Base-by-base conservation (phyloP, 306 rosid species). In the Trichosanthes cucumerina region DNA sequence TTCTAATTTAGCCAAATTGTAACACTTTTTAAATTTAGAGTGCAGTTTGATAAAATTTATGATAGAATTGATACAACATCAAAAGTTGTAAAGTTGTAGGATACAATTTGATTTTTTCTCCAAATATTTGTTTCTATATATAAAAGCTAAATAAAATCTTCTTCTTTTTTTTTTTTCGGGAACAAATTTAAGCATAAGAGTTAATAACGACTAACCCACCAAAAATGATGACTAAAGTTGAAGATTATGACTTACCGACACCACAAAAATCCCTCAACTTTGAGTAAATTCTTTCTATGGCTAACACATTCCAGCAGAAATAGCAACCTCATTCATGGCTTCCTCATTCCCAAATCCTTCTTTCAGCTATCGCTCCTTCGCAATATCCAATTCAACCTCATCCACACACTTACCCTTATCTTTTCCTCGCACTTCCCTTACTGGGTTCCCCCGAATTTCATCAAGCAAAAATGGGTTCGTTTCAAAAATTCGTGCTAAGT, bases 401-500 rank as follows among this genome's bases (percentile, higher is more conserved):
- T 33, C 87, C 85, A 79, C 91, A 83, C 89, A 44, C 78, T 84
- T 74, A 54, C 63, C 88, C 86, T 81, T 78, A 71, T 84, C 89
- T 47, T 86, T 76, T 60, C 83, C 87, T 3, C 85, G 75, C 80
- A 75, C 88, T 86, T 49, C 75, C 81, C 75, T 82, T 66, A 57
- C 54, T 53, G 28, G 84, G 64, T 50, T 81, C 85, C 54, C 58
- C 74, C 87, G 81, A 24, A 69, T 79, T 75, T 80, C 87, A 74
- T 68, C 86, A 52, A 80, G 21, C 76, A 43, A 76, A 31, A 43
- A 86, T 6, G 76, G 60, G 75, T 78, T 78, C 52, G 23, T 50
- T 75, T 81, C 87, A 60, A 95, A 84, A 86, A 79, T 88, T 24
- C 47, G 49, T 63, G 97, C 97, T 69, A 95, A 92, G 90, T 92